phyloP scores from a whole-genome alignment of 257 asterid genomes.

The Jacaranda mimosifolia region DNA sequence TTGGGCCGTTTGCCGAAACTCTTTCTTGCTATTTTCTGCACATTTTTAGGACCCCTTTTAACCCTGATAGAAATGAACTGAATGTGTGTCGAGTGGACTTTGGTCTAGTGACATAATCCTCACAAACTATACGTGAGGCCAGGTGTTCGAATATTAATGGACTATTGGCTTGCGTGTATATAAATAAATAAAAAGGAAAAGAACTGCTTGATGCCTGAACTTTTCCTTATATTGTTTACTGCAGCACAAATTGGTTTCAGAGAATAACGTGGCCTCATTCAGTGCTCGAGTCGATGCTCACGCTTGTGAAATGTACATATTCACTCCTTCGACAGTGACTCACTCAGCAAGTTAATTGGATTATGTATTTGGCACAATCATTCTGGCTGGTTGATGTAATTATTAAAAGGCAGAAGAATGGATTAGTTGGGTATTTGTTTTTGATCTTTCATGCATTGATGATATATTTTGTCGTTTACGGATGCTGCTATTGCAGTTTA shows the following conservation, averaged over 20 bases:
- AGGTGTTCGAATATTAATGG: no score
- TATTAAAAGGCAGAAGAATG: not conserved
- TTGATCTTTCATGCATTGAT: not conserved
- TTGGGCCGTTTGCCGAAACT: not conserved
- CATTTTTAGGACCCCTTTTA: not conserved
- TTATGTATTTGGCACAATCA: not conserved
- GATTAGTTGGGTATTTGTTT: not conserved
- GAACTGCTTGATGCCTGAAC: no score
- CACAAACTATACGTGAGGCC: no score
- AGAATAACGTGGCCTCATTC: slow-evolving; percentile 57
- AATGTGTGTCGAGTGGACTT: no score
- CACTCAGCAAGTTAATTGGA: slow-evolving; percentile 42
- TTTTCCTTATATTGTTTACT: not conserved
- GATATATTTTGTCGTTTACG: not conserved
- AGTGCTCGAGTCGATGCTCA: slow-evolving; percentile 70
- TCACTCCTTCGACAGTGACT: slow-evolving; percentile 50
- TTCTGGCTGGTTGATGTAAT: slow-evolving; percentile 15
- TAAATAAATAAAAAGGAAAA: no score
- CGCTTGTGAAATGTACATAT: slow-evolving; percentile 75
- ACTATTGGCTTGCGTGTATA: no score
- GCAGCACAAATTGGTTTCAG: slow-evolving; percentile 78
- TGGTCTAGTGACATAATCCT: no score
- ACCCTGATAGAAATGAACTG: no score
- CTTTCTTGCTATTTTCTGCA: not conserved
- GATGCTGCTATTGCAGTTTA: slow-evolving; percentile 1